Percentiles rank a stretch among this genome's conserved stretches.
These are phyloP conservation scores for Aspergillus uvarum DNA, from an alignment of 2,329 filamentous ascomycete species.

Conservation along the genomic window DNA sequence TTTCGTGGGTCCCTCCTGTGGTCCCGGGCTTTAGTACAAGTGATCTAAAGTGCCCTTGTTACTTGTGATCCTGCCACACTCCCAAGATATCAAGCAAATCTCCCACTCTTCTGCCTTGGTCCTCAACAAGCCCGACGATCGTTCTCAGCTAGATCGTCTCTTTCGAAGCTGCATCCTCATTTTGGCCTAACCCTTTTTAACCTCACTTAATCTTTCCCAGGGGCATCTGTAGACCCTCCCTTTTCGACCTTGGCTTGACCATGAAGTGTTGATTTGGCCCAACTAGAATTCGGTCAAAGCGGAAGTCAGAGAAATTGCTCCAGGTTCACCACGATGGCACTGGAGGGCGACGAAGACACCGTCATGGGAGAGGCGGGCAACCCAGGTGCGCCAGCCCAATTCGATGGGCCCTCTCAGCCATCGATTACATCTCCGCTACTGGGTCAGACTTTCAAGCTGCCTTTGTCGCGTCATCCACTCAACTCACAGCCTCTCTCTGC, in stretches of 20 bases:
- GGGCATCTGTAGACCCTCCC: neutral
- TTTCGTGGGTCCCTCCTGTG: neutral
- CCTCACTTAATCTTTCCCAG: neutral
- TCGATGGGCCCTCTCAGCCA: conserved; percentile 22
- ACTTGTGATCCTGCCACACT: neutral
- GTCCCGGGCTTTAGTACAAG: neutral
- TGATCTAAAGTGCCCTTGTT: neutral
- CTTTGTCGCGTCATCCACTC: conserved; percentile 16
- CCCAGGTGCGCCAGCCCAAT: conserved; percentile 15
- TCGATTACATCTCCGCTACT: conserved; percentile 26
- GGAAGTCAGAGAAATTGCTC: conserved; percentile 11
- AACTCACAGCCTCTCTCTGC: conserved; percentile 7
- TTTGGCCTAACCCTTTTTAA: neutral
- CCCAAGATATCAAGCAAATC: neutral
- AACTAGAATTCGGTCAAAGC: conserved; percentile 6
- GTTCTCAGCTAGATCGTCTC: neutral
- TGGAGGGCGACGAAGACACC: conserved; percentile 42
- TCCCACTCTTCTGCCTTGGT: neutral
- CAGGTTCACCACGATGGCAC: conserved; percentile 13
- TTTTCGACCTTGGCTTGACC: conserved; percentile 9
- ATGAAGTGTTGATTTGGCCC: conserved; percentile 18
- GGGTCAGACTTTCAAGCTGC: conserved; percentile 22
- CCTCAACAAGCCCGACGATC: neutral
- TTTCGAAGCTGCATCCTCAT: neutral
- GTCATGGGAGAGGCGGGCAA: conserved; percentile 36